These are phyloP conservation scores for Phytophthora colocasiae DNA, from an alignment of 352 stramenopile genomes.

Conservation along the genomic window DNA sequence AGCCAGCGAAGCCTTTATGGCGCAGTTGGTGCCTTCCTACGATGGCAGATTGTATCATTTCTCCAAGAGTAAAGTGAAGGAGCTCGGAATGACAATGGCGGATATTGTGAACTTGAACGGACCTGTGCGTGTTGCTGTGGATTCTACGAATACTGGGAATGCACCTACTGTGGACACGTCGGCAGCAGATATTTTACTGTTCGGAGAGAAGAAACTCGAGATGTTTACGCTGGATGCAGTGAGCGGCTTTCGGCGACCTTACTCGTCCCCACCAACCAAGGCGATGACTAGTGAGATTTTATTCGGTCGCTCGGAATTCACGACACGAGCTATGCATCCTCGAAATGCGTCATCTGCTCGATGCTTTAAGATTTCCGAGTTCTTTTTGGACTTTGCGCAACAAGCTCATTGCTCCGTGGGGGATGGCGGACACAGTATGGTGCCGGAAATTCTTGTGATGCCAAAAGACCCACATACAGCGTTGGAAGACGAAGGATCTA, in stretches of 20 bases:
- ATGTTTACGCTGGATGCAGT: conserved; percentile 74
- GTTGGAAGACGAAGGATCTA: conserved; percentile 68
- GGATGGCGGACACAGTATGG: conserved; percentile 34
- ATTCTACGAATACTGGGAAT: conserved; percentile 1
- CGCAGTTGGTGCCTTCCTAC: conserved; percentile 75
- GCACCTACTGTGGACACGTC: conserved; percentile 14
- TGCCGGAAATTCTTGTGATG: conserved; percentile 65
- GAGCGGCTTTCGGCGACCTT: conserved; percentile 67
- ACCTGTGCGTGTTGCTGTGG: conserved; percentile 59
- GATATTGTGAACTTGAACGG: conserved; percentile 82
- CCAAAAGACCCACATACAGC: conserved; percentile 58
- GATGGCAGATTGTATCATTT: conserved; percentile 83
- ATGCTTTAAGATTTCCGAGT: conserved; percentile 87
- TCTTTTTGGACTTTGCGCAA: conserved; percentile 79
- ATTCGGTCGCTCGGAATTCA: conserved; percentile 82
- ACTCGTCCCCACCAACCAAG: conserved; percentile 28
- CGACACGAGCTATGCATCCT: conserved; percentile 66
- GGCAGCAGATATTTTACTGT: conserved; percentile 70
- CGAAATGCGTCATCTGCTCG: conserved; percentile 64
- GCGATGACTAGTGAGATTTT: conserved; percentile 48
- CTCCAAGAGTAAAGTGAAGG: conserved; percentile 60
- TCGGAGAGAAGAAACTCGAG: conserved; percentile 79
- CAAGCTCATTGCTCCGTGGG: conserved; percentile 54
- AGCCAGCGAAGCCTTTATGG: conserved; percentile 49
- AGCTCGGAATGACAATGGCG: conserved; percentile 80